These are phyloP conservation scores for Cladorrhinum sp. DNA, from an alignment of 2,329 filamentous ascomycete species.

Conservation along the genomic window DNA sequence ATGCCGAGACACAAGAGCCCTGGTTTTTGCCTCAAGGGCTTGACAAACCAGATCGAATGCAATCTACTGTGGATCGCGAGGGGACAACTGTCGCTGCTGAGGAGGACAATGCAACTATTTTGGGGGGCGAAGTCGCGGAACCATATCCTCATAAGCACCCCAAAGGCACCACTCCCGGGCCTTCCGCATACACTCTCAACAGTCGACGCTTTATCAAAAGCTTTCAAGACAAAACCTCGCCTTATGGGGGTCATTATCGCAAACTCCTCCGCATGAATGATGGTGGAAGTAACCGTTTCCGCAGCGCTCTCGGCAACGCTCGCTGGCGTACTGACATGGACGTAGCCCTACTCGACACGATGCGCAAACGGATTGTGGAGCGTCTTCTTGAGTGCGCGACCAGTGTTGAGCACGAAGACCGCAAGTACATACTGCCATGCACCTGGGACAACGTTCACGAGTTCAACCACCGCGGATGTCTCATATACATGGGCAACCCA, in stretches of 20 bases:
- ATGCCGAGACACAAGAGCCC: constrained; percentile 50
- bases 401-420: constrained; percentile 28
- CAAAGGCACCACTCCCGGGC: constrained; percentile 21
- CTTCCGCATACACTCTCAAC: constrained; percentile 33
- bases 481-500: constrained; percentile 42
- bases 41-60: constrained; percentile 4
- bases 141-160: neutral
- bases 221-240: constrained; percentile 18
- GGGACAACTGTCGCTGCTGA: neutral
- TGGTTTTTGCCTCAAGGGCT: constrained; percentile 53
- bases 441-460: constrained; percentile 44
- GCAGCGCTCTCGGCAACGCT: constrained; percentile 19
- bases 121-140: neutral
- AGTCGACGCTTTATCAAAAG: constrained; percentile 33
- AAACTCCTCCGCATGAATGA: constrained; percentile 19
- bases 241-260: constrained; percentile 19
- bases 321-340: constrained; percentile 57
- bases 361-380: constrained; percentile 47
- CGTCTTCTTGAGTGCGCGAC: constrained; percentile 42
- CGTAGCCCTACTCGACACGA: constrained; percentile 46
- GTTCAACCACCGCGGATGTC: constrained; percentile 41
- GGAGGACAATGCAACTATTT: neutral
- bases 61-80: too few species aligned
- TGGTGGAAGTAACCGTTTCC: constrained; percentile 11
- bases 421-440: constrained; percentile 43